A percentile compares a stretch with the other conserved stretches of the same genome.
phyloP scores from a whole-genome alignment of 2,329 filamentous ascomycete species.

The Colletotrichum acutatum region DNA sequence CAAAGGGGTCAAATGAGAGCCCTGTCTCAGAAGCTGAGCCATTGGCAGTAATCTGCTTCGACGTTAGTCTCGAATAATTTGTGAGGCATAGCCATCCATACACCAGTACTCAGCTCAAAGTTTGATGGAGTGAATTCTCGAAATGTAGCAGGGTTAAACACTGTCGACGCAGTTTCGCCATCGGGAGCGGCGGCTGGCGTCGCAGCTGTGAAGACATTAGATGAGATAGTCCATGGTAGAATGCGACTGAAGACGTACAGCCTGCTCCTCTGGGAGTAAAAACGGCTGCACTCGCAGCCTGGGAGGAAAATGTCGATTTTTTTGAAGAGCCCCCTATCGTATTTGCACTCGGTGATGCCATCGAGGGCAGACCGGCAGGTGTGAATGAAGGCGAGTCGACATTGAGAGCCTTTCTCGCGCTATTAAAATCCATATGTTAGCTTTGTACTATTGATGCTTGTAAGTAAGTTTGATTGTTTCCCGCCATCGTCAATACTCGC shows the following conservation, averaged over 20 bases:
- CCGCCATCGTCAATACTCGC: neutral
- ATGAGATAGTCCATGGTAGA: neutral
- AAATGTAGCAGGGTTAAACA: constrained; percentile 68
- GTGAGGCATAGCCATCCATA: constrained; percentile 44
- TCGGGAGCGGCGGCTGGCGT: constrained; percentile 44
- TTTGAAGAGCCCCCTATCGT: constrained; percentile 59
- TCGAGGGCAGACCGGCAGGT: constrained; percentile 62
- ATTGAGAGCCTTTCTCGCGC: constrained; percentile 82
- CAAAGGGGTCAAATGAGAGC: constrained; percentile 72
- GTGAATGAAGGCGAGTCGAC: constrained; percentile 98
- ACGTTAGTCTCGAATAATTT: neutral
- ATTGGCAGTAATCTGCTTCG: constrained; percentile 53
- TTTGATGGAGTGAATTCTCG: constrained; percentile 69
- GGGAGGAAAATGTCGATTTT: constrained; percentile 84
- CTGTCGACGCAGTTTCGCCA: constrained; percentile 47
- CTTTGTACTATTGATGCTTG: neutral
- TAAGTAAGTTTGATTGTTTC: neutral
- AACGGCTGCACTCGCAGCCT: constrained; percentile 87
- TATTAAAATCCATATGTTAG: constrained; percentile 39
- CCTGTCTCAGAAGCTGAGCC: constrained; percentile 60
- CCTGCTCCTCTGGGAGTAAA: constrained; percentile 78
- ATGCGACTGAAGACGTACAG: constrained; percentile 43
- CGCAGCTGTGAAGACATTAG: constrained; percentile 21
- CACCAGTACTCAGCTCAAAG: constrained; percentile 63
- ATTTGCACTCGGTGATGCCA: constrained; percentile 41